Evolutionary conservation across 352 stramenopile species (phyloP), one percentile per base, ranked within the genome.

Genomic region (Thraustochytrium sp.): DNA sequence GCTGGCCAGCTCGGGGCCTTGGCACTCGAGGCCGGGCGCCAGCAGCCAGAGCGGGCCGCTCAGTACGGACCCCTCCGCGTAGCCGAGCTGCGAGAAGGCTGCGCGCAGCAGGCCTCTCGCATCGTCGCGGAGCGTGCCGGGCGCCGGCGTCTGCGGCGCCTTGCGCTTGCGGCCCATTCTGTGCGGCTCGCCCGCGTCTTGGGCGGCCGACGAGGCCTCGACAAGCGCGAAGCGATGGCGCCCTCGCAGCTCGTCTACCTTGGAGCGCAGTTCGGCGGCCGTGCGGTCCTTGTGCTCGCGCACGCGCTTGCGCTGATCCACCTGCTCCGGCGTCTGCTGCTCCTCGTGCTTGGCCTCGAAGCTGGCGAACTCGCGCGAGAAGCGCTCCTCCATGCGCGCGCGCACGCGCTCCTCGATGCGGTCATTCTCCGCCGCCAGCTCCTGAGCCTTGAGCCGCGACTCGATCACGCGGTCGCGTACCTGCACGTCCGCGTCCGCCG

Each of bases 291-390:
- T 54, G 62, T 54, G 62, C 44, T 75, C 62, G 23, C 92, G 9
- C 72, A 76, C 26, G 86, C 91, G 63, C 87, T 85, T 2, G 86
- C 89, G 36, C 77, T 93, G 37, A 92, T 91, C 26, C 36, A 44
- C 8, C 36, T 29, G 18, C 59, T 72, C 59, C 9, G 59, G 59
- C 11, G 59, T 44, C 59, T 72, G 13, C 8, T 21, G 23, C 36
- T 72, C 59, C 59, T 72, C 59, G 40, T 72, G 59, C 26, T 18
- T 38, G 34, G 59, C 59, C 59, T 72, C 59, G 8, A 72, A 72
- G 34, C 11, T 49, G 9, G 59, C 59, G 26, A 72, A 72, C 59
- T 72, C 59, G 26, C 26, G 59, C 59, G 34, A 44, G 36, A 72
- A 44, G 59, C 59, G 59, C 59, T 72, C 13, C 59, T 72, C 36